Percentiles rank a stretch among this genome's conserved stretches.
Evolutionary conservation across 371 early-diverging fungal genomes (phyloP).

Genomic region (Cokeromyces recurvatus): DNA sequence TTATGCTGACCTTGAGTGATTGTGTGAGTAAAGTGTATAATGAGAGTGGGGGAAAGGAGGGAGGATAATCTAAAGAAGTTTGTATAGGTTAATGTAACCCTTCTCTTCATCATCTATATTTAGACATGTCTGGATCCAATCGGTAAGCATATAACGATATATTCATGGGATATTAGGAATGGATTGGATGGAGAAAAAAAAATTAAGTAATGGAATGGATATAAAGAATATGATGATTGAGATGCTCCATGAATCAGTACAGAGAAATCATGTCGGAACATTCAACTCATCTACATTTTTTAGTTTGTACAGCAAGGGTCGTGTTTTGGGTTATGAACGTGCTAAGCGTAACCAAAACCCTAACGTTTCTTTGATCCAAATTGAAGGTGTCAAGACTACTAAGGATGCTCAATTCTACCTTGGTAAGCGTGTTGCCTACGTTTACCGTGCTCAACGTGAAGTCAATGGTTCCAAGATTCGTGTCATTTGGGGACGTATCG

Average conservation of each 20-base stretch:
- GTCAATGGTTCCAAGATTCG: slow-evolving; percentile 89
- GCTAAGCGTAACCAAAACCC: slow-evolving; percentile 85
- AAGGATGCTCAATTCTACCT: slow-evolving; percentile 86
- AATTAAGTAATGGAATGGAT: not conserved
- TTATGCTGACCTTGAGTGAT: no score
- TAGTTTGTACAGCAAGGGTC: slow-evolving; percentile 95
- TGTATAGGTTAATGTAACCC: slow-evolving; percentile 11
- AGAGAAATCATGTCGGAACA: no score
- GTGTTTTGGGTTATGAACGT: slow-evolving; percentile 90
- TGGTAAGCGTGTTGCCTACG: slow-evolving; percentile 78
- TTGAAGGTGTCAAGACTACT: slow-evolving; percentile 87
- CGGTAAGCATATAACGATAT: slow-evolving; percentile 9
- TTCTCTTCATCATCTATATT: slow-evolving; percentile 20
- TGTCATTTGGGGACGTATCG: slow-evolving; percentile 95
- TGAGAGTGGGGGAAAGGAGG: no score
- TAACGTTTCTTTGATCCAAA: slow-evolving; percentile 84
- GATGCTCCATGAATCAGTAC: no score
- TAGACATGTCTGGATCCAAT: slow-evolving; percentile 25
- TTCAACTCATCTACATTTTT: not conserved
- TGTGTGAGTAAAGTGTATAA: no score
- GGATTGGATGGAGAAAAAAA: not conserved
- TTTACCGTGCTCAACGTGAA: slow-evolving; percentile 85
- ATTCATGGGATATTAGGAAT: not conserved
- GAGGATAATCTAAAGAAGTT: no score
- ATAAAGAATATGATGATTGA: not conserved